A percentile compares a stretch with the other conserved stretches of the same genome.
Evolutionary conservation across 345 rosid species (phyloP).

Genomic region (Melastoma malabathricum): DNA sequence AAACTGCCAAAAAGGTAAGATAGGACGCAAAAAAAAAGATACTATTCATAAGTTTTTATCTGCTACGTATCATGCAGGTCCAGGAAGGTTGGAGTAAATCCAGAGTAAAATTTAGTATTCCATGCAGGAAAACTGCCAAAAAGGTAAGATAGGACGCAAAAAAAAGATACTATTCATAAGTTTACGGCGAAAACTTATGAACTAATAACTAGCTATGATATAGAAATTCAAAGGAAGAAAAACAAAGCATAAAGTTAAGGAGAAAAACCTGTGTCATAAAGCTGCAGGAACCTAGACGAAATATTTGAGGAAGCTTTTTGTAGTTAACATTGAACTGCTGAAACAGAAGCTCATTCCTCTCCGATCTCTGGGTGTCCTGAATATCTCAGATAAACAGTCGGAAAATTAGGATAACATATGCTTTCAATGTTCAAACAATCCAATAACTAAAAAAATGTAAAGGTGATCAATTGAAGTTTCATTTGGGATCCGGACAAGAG

Average conservation of each 20-base stretch:
- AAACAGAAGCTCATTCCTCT: slow-evolving; percentile 72
- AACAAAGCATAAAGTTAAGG: background rate
- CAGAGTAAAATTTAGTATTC: no score
- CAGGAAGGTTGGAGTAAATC: no score
- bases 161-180: no score
- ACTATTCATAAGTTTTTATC: no score
- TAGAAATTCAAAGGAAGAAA: no score
- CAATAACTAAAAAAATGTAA: background rate
- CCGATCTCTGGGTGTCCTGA: slow-evolving; percentile 70
- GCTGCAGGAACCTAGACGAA: slow-evolving; percentile 82
- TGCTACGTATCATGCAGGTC: no score
- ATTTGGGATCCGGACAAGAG: background rate
- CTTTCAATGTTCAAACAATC: background rate
- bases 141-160: no score
- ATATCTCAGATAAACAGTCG: slow-evolving; percentile 6
- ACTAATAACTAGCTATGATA: no score
- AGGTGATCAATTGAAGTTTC: background rate
- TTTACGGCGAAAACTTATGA: no score
- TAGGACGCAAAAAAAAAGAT: no score
- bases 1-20: no score
- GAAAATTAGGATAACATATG: background rate
- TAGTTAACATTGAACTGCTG: slow-evolving; percentile 70
- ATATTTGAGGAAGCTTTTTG: slow-evolving; percentile 46
- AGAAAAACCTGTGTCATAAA: slow-evolving; percentile 52
- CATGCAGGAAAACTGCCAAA: no score